Percentiles rank a stretch among this genome's conserved stretches.
phyloP scores from a whole-genome alignment of 768 basidiomycete genomes.

The Lyophyllum semitale region DNA sequence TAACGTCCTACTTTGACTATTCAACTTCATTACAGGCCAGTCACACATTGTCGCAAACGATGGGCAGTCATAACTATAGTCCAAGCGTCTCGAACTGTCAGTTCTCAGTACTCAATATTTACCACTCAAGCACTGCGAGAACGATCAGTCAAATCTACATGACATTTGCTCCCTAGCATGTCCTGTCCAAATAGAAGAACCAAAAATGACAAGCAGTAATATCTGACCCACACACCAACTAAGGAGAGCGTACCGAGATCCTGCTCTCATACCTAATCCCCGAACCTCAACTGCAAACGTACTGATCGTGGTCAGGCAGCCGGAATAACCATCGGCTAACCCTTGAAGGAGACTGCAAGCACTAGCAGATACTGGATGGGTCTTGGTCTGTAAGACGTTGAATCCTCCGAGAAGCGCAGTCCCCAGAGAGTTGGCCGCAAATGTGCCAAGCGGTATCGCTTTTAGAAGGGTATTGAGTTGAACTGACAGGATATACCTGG shows the following conservation, averaged over 20 bases:
- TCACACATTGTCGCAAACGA: not conserved
- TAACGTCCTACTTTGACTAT: not conserved
- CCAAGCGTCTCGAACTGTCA: too few species aligned
- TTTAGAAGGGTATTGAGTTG: slow-evolving; percentile 65
- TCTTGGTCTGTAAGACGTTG: slow-evolving; percentile 62
- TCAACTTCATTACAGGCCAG: not conserved
- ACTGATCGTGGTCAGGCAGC: slow-evolving; percentile 91
- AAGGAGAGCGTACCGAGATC: slow-evolving; percentile 65
- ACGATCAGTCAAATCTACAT: slow-evolving; percentile 47
- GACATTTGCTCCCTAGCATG: slow-evolving; percentile 43
- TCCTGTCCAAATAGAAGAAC: slow-evolving; percentile 58
- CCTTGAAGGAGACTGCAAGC: slow-evolving; percentile 80
- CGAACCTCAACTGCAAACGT: slow-evolving; percentile 86
- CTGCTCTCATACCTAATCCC: slow-evolving; percentile 55
- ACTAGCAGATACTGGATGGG: slow-evolving; percentile 41
- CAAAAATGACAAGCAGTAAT: slow-evolving; percentile 71
- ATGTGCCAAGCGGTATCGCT: slow-evolving; percentile 77
- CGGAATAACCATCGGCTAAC: slow-evolving; percentile 90
- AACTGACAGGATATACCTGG: slow-evolving; percentile 78
- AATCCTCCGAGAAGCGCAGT: slow-evolving; percentile 82
- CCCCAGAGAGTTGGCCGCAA: slow-evolving; percentile 72
- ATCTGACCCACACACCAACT: slow-evolving; percentile 76
- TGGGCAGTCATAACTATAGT: not conserved
- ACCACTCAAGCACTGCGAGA: too few species aligned
- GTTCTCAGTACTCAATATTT: too few species aligned